Evolutionary conservation across 805 yeast genomes (phyloP), one percentile per base, ranked within the genome.

Genomic region (Pichia gijzeniarum): DNA sequence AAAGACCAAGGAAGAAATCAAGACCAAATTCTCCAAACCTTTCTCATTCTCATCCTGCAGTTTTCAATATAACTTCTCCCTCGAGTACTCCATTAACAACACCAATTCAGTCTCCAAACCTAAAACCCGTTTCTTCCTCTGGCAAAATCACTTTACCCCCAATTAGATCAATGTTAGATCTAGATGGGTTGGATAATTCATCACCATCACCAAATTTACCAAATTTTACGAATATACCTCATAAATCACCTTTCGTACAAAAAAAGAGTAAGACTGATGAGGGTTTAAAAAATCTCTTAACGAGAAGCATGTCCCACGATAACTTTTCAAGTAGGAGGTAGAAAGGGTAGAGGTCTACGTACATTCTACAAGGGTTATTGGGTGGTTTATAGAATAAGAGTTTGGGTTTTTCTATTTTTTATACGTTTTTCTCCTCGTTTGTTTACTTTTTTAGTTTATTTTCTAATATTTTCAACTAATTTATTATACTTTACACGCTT

Each of bases 81-180:
- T 43, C 48, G 2, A 62, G 65, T 14, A 45, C 53, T 3, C 70
- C 69, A 19, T 48, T 62, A 16, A 43, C 60, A 2, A 64, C 69
- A 0, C 70, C 70, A 1, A 36, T 60, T 34, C 70, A 66, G 42
- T 65, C 70, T 5, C 70, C 70, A n/a, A 59, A 59, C 16, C 53
- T 66, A 46, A 57, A 52, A 43, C 64, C 69, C n/a, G 6, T 18
- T 22, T 45, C n/a, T 4, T 25, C 28, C 14, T 5, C 16, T 4
- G 36, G 21, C n/a, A 46, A 45, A 17, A 48, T 59, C 9, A 54
- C 56, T 6, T 52, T 65, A 30, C 69, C 70, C 7, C 65, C 69
- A 4, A 54, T 65, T 17, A 55, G 67, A 43, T 52, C 61, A 14
- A 56, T 64, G 60, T 42, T 65, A 12, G 51, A 40, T 10, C 43